Percentiles rank a stretch among this genome's conserved stretches.
Evolutionary conservation across 1,139 yeast species (phyloP).

Genomic region (Protomyces macrosporus): DNA sequence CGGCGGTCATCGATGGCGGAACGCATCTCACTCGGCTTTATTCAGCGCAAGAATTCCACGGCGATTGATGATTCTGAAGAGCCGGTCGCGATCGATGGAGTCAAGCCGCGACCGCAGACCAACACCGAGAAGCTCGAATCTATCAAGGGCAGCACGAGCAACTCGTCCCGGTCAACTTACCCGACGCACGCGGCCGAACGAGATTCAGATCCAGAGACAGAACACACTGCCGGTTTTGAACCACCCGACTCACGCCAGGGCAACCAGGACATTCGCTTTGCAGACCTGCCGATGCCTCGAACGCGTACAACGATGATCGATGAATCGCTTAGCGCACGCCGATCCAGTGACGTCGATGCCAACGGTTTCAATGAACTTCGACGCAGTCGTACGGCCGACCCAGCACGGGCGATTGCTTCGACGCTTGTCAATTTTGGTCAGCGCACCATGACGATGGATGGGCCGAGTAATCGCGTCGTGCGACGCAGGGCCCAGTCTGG

Average conservation of each 20-base stretch:
- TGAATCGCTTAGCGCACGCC: not conserved
- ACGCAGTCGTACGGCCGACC: constrained; percentile 1
- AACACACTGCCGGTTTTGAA: not conserved
- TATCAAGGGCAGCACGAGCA: not conserved
- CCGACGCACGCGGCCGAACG: constrained; percentile 1
- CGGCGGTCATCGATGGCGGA: not conserved
- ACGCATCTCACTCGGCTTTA: not conserved
- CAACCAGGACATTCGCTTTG: constrained; percentile 41
- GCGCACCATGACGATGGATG: constrained; percentile 50
- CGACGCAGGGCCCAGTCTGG: constrained; percentile 6
- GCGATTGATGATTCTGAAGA: not conserved
- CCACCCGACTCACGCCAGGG: not conserved
- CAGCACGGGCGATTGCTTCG: constrained; percentile 5
- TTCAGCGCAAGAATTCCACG: not conserved
- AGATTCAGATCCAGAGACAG: not conserved
- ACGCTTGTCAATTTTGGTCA: constrained; percentile 38
- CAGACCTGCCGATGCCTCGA: constrained; percentile 45
- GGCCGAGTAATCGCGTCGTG: constrained; percentile 27
- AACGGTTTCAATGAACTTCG: not conserved
- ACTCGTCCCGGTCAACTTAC: not conserved
- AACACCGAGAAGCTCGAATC: not conserved
- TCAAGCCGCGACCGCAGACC: not conserved
- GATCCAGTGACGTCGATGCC: not conserved
- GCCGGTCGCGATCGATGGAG: not conserved
- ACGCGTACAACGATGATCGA: not conserved